Evolutionary conservation across 805 yeast genomes (phyloP).

Genomic region (Candida silvicultrix): DNA sequence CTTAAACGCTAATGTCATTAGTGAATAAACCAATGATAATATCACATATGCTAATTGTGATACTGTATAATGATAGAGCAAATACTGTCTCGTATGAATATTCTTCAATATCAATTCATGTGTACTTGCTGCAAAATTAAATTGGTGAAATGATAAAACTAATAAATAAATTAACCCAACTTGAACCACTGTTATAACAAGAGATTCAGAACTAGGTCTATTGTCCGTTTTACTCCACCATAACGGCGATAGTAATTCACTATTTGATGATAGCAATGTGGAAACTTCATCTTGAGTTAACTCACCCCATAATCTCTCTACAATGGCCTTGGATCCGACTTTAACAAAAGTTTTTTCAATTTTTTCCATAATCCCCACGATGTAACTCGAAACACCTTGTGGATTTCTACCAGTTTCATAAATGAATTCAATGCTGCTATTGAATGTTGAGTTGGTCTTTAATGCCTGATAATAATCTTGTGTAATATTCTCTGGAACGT

Average conservation of each 20-base stretch:
- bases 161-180: slow-evolving; percentile 63
- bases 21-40: slow-evolving; percentile 46
- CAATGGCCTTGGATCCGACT: slow-evolving; percentile 17
- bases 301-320: slow-evolving; percentile 8
- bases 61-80: slow-evolving; percentile 40
- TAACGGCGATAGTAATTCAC: slow-evolving; percentile 13
- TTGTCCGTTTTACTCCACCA: slow-evolving; percentile 28
- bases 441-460: slow-evolving; percentile 6
- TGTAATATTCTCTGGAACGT: slow-evolving; percentile 42
- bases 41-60: slow-evolving; percentile 45
- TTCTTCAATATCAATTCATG: slow-evolving; percentile 39
- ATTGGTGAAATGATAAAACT: slow-evolving; percentile 63
- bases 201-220: slow-evolving; percentile 36
- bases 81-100: slow-evolving; percentile 32
- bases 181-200: slow-evolving; percentile 52
- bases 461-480: slow-evolving; percentile 16
- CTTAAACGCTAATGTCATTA: slow-evolving; percentile 58
- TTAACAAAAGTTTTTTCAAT: slow-evolving; percentile 7
- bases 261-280: slow-evolving; percentile 22
- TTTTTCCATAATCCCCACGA: slow-evolving; percentile 31
- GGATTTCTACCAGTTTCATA: slow-evolving; percentile 61
- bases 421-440: slow-evolving; percentile 25
- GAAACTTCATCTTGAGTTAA: slow-evolving; percentile 3
- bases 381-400: slow-evolving; percentile 32
- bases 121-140: slow-evolving; percentile 45